Base-by-base conservation (phyloP, 2,329 filamentous ascomycete species). In the Stemphylium lycopersici region DNA sequence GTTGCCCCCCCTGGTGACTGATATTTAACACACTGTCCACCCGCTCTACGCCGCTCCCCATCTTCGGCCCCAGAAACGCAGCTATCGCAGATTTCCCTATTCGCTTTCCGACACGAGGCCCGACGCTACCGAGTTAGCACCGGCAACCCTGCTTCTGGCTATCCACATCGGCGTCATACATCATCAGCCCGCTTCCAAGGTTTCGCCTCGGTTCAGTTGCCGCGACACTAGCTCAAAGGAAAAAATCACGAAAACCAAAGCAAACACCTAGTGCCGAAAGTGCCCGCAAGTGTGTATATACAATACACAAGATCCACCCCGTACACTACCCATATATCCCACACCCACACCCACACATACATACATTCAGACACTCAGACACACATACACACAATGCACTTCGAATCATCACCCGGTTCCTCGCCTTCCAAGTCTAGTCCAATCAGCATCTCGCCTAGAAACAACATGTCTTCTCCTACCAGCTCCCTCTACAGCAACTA, bases 341-440 rank as follows among this genome's bases (percentile, higher is more conserved):
- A 33, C 40, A 43, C 20, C 39, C 26, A 18, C n/a, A 13, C 41
- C n/a, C n/a, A 4, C 16, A 43, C 15, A 15, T n/a, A 36, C 13
- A 36, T 7, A n/a, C 20, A 20, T 20, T 20, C 20, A 20, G 20
- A 20, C 20, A 20, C 20, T 20, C 20, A 20, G 20, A 36, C 13
- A 4, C 41, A 44, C 29, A 7, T 12, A 18, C 31, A 26, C 54
- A 63, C 37, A 6, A 76, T 76, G 73, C 69, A 75, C 48, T 76
- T 75, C 61, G 72, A 74, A 61, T 47, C 67, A 5, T 72, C 72
- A 31, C 72, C 71, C 37, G 61, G 65, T 57, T 71, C 71, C 15
- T 76, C 72, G 55, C 72, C 73, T 11, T 74, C 72, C 52, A 73
- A 73, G 48, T 76, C 73, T 15, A 67, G 72, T n/a, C 69, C 73